These are phyloP conservation scores for Blastobotrys americana DNA, from an alignment of 805 yeast species.

Conservation along the genomic window DNA sequence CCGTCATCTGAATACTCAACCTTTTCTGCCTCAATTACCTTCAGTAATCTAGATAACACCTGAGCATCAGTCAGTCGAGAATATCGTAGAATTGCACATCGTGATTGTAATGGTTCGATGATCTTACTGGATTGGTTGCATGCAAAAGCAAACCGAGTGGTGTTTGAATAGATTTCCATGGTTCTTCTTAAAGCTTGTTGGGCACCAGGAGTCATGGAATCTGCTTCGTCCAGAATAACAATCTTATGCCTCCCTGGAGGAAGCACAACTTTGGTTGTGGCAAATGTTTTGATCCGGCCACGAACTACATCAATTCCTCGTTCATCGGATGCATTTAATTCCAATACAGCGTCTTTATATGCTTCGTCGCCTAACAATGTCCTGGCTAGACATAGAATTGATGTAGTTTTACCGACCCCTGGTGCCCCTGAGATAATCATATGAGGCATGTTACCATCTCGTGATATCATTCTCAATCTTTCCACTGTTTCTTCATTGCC, in stretches of 20 bases:
- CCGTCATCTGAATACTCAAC: conserved; percentile 85
- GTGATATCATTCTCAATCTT: conserved; percentile 72
- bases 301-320: conserved; percentile 96
- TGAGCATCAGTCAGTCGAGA: conserved; percentile 77
- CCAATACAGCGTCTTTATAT: conserved; percentile 77
- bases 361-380: conserved; percentile 68
- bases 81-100: conserved; percentile 91
- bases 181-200: conserved; percentile 92
- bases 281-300: conserved; percentile 89
- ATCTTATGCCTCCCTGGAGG: conserved; percentile 91
- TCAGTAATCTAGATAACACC: conserved; percentile 66
- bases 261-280: conserved; percentile 82
- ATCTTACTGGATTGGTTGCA: conserved; percentile 92
- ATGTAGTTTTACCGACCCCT: conserved; percentile 96
- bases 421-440: conserved; percentile 90
- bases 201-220: conserved; percentile 94
- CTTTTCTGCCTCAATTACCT: conserved; percentile 60
- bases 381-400: conserved; percentile 81
- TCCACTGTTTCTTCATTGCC: conserved; percentile 90
- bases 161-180: conserved; percentile 91
- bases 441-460: conserved; percentile 96
- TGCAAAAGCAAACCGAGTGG: conserved; percentile 97
- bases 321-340: conserved; percentile 93
- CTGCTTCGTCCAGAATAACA: conserved; percentile 90
- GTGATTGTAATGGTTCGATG: conserved; percentile 91